phyloP scores from a whole-genome alignment of 225 moss, liverwort and hornwort genomes.

The Polytrichum formosum region DNA sequence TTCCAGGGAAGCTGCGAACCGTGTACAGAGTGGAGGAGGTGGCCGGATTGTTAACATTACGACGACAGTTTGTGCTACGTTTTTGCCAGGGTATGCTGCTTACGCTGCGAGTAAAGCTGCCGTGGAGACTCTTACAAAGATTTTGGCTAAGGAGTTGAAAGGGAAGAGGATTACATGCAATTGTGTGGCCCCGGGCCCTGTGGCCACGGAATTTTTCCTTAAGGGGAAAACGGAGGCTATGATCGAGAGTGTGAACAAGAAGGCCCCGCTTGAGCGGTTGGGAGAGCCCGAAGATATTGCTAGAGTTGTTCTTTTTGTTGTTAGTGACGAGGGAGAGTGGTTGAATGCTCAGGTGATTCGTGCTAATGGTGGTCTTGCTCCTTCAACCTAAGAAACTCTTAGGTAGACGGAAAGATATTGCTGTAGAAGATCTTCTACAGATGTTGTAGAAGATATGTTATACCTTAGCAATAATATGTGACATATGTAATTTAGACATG shows the following conservation, averaged over 20 bases:
- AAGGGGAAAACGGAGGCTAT: conserved; percentile 40
- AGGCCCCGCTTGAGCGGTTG: conserved; percentile 46
- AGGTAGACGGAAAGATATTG: too few relatives aligned
- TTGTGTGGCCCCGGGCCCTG: conserved; percentile 59
- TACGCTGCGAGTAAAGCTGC: conserved; percentile 63
- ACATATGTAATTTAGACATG: too few relatives aligned
- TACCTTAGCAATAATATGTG: too few relatives aligned
- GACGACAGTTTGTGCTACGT: conserved; percentile 11
- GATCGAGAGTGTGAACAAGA: conserved; percentile 5
- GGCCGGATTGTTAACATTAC: conserved; percentile 56
- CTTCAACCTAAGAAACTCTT: conserved; percentile 16
- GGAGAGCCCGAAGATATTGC: conserved; percentile 67
- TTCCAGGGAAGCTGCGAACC: conserved; percentile 42
- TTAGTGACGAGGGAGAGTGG: conserved; percentile 52
- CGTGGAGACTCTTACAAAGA: conserved; percentile 64
- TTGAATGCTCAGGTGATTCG: conserved; percentile 77
- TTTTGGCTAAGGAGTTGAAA: conserved; percentile 67
- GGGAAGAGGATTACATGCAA: conserved; percentile 75
- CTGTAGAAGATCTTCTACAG: too few relatives aligned
- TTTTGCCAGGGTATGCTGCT: conserved; percentile 32
- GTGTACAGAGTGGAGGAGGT: conserved; percentile 34
- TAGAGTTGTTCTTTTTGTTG: conserved; percentile 35
- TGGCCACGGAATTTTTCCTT: conserved; percentile 55
- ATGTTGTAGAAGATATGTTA: too few relatives aligned
- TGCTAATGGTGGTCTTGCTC: conserved; percentile 47